Conservation (phyloP, 768 basidiomycete genomes). For the Megacollybia marginata region DNA sequence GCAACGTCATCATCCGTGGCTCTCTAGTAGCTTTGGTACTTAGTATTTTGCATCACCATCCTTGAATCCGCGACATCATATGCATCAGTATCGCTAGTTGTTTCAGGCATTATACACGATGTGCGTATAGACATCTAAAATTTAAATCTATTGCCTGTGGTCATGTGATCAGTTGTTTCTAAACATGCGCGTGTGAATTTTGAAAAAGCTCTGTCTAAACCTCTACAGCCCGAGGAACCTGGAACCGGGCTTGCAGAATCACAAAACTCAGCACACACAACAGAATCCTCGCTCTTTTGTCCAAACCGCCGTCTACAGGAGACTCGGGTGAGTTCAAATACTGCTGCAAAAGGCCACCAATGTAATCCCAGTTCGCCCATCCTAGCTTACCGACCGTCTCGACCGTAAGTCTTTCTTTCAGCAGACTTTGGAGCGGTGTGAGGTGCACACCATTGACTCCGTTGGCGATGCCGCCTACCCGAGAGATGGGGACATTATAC, state of each 20-base stretch:
- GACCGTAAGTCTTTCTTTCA: conserved; percentile 2
- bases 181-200: no score
- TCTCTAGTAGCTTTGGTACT: no score
- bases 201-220: no score
- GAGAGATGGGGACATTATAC: background rate
- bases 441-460: background rate
- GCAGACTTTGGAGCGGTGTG: background rate
- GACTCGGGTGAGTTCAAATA: conserved; percentile 2
- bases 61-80: no score
- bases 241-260: conserved; percentile 4
- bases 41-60: no score
- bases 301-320: conserved; percentile 1
- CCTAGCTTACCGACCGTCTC: background rate
- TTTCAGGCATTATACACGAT: no score
- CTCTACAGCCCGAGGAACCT: background rate
- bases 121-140: no score
- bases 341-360: background rate
- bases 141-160: no score
- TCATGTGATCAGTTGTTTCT: no score
- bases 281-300: conserved; percentile 1
- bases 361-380: conserved; percentile 1
- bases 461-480: background rate
- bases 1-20: no score
- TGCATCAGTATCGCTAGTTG: no score
- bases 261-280: conserved; percentile 2